Percentiles rank a stretch among this genome's conserved stretches.
Conservation (phyloP, 768 basidiomycete genomes). For the Stropharia rugosoannulata region DNA sequence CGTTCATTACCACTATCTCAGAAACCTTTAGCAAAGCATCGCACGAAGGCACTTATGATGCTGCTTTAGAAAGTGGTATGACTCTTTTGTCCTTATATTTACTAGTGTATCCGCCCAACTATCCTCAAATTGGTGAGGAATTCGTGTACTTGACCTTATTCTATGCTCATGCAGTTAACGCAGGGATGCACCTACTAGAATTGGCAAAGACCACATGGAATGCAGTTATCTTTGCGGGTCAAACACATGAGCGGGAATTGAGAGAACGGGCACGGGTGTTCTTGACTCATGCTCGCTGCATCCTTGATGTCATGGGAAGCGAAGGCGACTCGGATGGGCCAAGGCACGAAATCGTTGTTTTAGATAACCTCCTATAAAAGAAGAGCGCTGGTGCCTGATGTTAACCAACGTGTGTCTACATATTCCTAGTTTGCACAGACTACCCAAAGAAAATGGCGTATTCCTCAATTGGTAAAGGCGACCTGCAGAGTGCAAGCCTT, state of each 20-base stretch:
- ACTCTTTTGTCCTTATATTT: constrained; percentile 66
- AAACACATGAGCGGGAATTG: constrained; percentile 16
- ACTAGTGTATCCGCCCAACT: constrained; percentile 71
- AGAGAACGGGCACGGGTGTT: constrained; percentile 32
- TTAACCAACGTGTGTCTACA: not conserved
- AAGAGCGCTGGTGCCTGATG: not conserved
- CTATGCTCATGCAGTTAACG: not conserved
- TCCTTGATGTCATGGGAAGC: constrained; percentile 49
- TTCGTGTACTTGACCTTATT: not conserved
- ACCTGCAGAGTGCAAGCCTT: too few relatives aligned
- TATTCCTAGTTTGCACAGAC: too few relatives aligned
- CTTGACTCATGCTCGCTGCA: constrained; percentile 36
- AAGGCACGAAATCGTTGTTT: constrained; percentile 45
- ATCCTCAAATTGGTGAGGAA: constrained; percentile 76
- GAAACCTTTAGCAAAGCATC: constrained; percentile 68
- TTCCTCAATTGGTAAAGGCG: too few relatives aligned
- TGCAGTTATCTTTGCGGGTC: constrained; percentile 35
- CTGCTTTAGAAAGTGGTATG: constrained; percentile 53
- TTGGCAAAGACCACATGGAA: constrained; percentile 82
- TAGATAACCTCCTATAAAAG: constrained; percentile 39
- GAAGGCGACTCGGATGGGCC: constrained; percentile 70
- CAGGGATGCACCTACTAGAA: constrained; percentile 77
- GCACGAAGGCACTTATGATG: constrained; percentile 58
- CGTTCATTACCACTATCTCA: constrained; percentile 56
- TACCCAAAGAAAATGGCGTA: too few relatives aligned